Conservation (phyloP, 2,329 filamentous ascomycete genomes). For the Trichoderma cornu-damae region DNA sequence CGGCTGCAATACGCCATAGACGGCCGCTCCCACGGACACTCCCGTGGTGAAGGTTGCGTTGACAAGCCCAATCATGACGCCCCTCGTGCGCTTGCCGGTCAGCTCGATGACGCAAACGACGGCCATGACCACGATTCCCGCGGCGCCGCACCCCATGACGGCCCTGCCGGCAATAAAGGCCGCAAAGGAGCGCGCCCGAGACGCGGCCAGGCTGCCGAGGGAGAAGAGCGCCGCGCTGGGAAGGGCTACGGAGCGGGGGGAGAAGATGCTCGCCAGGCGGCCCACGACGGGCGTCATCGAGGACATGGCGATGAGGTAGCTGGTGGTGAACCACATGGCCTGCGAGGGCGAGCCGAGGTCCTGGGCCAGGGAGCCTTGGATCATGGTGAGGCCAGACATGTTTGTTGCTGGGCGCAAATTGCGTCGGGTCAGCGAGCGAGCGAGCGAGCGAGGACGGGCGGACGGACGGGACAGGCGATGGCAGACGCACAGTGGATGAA, state of each 20-base stretch:
- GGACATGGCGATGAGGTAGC: conserved; percentile 62
- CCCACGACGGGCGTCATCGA: conserved; percentile 64
- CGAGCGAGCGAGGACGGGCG: background rate
- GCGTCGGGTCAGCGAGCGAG: background rate
- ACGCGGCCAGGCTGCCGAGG: conserved; percentile 53
- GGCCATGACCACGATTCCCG: conserved; percentile 66
- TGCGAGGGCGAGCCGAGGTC: conserved; percentile 69
- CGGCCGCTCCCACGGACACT: conserved; percentile 64
- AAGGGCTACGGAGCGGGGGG: conserved; percentile 56
- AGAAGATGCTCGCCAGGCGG: conserved; percentile 69
- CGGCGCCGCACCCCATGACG: conserved; percentile 63
- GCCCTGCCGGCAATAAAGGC: conserved; percentile 65
- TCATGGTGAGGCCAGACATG: conserved; percentile 76
- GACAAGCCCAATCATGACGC: conserved; percentile 67
- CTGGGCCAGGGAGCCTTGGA: conserved; percentile 68
- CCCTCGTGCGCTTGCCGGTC: conserved; percentile 60
- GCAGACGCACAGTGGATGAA: conserved; percentile 21
- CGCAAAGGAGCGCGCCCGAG: conserved; percentile 52
- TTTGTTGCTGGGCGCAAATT: conserved; percentile 52
- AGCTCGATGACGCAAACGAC: conserved; percentile 75
- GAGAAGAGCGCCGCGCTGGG: conserved; percentile 53
- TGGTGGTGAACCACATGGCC: conserved; percentile 75
- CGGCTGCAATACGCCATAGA: conserved; percentile 61
- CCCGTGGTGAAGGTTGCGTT: conserved; percentile 70
- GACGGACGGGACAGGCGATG: background rate